Evolutionary conservation across 1,139 yeast species (phyloP).

Genomic region (Hansenula sp.): DNA sequence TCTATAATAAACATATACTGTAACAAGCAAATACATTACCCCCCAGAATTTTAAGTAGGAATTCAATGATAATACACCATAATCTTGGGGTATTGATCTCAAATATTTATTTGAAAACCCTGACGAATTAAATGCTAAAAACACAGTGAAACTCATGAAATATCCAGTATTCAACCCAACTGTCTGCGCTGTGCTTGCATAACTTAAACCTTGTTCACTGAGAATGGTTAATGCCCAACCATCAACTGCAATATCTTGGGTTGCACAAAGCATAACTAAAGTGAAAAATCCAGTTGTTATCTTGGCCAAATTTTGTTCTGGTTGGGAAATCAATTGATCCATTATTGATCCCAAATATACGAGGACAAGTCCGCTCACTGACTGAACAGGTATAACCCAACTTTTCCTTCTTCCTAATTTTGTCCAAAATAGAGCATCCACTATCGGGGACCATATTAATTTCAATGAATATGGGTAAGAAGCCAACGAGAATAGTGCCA

Average conservation of each 20-base stretch:
- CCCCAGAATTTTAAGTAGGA: slow-evolving; percentile 82
- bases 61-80: slow-evolving; percentile 69
- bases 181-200: slow-evolving; percentile 97
- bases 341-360: slow-evolving; percentile 59
- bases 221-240: slow-evolving; percentile 97
- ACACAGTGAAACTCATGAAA: slow-evolving; percentile 86
- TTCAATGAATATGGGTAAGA: slow-evolving; percentile 93
- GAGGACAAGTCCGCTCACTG: slow-evolving; percentile 67
- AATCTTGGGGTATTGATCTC: slow-evolving; percentile 53
- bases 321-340: slow-evolving; percentile 51
- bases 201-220: slow-evolving; percentile 75
- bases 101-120: slow-evolving; percentile 89
- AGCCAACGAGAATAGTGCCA: slow-evolving; percentile 87
- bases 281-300: slow-evolving; percentile 68
- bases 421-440: slow-evolving; percentile 74
- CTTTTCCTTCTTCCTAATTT: slow-evolving; percentile 79
- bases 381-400: slow-evolving; percentile 94
- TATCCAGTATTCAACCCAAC: slow-evolving; percentile 93
- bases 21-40: slow-evolving; percentile 61
- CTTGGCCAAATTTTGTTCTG: slow-evolving; percentile 47
- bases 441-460: slow-evolving; percentile 92
- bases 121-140: slow-evolving; percentile 84
- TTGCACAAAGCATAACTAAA: slow-evolving; percentile 86
- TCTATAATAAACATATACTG: slow-evolving; percentile 51
- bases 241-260: slow-evolving; percentile 98